Percentiles rank a stretch among this genome's conserved stretches.
These are phyloP conservation scores for Pseudogymnoascus sp. DNA, from an alignment of 2,329 filamentous ascomycete species.

Conservation along the genomic window DNA sequence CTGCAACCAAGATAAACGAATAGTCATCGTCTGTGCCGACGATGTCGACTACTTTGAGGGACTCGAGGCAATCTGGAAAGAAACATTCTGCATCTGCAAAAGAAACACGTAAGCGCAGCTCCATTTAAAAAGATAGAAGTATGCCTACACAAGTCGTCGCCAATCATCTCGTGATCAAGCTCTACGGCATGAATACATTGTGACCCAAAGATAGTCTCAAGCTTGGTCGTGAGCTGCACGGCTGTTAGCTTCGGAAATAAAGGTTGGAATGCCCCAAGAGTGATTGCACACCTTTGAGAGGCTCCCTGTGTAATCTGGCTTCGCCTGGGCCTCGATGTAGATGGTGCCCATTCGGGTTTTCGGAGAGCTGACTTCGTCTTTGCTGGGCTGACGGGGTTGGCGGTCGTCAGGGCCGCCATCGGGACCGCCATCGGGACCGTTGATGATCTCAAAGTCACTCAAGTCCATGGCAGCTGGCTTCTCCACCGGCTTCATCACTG, in stretches of 20 bases:
- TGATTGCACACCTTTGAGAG: background rate
- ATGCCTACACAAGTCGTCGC: background rate
- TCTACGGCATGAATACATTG: background rate
- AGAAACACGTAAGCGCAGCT: background rate
- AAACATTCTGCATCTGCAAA: background rate
- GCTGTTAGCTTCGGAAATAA: background rate
- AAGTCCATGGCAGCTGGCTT: too few species aligned
- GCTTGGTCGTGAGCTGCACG: background rate
- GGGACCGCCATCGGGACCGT: background rate
- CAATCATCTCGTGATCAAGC: background rate
- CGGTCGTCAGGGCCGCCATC: background rate
- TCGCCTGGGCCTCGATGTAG: constrained; percentile 1
- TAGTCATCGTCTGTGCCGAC: background rate
- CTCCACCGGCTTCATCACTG: background rate
- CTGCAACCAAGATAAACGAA: background rate
- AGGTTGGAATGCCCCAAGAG: background rate
- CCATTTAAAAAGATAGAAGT: background rate
- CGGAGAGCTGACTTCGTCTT: background rate
- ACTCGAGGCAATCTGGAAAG: background rate
- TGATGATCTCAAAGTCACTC: background rate
- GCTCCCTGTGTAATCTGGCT: background rate
- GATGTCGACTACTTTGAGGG: constrained; percentile 6
- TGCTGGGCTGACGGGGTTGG: background rate
- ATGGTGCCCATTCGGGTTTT: background rate
- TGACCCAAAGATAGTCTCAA: background rate